A percentile compares a stretch with the other conserved stretches of the same genome.
These are phyloP conservation scores for Secale cereale DNA, from an alignment of 176 grass and related monocot genomes.

Conservation along the genomic window DNA sequence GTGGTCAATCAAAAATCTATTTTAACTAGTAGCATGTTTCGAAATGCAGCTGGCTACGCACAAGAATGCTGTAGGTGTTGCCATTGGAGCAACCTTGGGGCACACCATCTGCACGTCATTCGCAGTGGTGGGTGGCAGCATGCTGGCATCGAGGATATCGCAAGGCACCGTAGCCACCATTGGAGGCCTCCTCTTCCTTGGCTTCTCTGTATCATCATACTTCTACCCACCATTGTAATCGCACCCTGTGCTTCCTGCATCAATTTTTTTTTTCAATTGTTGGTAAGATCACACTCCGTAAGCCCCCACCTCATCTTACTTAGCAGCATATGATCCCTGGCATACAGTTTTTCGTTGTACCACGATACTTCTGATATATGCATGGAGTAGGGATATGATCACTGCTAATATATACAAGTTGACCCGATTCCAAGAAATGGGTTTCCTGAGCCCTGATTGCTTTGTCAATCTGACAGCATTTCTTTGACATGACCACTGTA, in stretches of 20 bases:
- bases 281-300: slow-evolving; percentile 9
- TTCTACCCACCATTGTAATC: slow-evolving; percentile 91
- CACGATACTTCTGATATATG: neutral
- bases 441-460: neutral
- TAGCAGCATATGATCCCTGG: slow-evolving; percentile 3
- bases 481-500: neutral
- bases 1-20: neutral
- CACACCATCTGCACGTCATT: slow-evolving; percentile 91
- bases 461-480: slow-evolving; percentile 3
- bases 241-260: neutral
- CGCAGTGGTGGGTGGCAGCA: slow-evolving; percentile 89
- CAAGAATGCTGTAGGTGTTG: slow-evolving; percentile 87
- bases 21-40: neutral
- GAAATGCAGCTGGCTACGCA: slow-evolving; percentile 76
- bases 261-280: neutral
- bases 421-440: neutral
- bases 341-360: slow-evolving; percentile 7
- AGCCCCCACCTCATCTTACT: neutral
- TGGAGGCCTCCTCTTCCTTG: slow-evolving; percentile 84
- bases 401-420: slow-evolving; percentile 29
- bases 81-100: slow-evolving; percentile 75
- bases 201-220: slow-evolving; percentile 88
- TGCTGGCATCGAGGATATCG: slow-evolving; percentile 93
- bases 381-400: slow-evolving; percentile 10
- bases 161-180: slow-evolving; percentile 80